Conservation (phyloP, 805 yeast species). For the Teunomyces funiuensis region DNA sequence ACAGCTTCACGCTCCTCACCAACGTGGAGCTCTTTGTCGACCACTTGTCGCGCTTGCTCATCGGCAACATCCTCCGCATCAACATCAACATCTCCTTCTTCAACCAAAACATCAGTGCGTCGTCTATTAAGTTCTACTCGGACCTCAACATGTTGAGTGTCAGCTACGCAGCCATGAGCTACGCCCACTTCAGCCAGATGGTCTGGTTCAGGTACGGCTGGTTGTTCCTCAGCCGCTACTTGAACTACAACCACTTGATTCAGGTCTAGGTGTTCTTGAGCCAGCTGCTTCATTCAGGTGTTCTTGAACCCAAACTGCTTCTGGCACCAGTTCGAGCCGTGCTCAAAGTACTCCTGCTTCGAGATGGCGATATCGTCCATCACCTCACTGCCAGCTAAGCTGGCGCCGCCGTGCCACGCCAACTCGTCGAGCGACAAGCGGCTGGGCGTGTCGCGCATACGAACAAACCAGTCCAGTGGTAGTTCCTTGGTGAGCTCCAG, state of each 20-base stretch:
- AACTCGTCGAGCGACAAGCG: constrained; percentile 22
- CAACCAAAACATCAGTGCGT: constrained; percentile 17
- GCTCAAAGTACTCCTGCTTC: constrained; percentile 79
- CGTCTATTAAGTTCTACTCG: constrained; percentile 39
- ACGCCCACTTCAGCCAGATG: constrained; percentile 86
- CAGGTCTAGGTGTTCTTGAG: constrained; percentile 27
- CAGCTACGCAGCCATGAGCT: constrained; percentile 69
- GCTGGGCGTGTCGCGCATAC: constrained; percentile 29
- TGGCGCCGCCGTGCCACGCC: constrained; percentile 40
- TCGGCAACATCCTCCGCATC: constrained; percentile 30
- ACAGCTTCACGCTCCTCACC: constrained; percentile 47
- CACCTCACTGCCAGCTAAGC: constrained; percentile 38
- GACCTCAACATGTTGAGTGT: constrained; percentile 41
- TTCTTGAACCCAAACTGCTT: constrained; percentile 48
- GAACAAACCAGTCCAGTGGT: constrained; percentile 70
- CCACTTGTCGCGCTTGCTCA: constrained; percentile 31
- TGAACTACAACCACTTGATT: constrained; percentile 69
- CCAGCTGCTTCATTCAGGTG: constrained; percentile 40
- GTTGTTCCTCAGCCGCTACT: constrained; percentile 74
- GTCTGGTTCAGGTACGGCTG: constrained; percentile 94
- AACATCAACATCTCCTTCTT: constrained; percentile 41
- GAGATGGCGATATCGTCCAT: constrained; percentile 59
- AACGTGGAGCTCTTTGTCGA: constrained; percentile 40
- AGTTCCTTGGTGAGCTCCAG: constrained; percentile 64
- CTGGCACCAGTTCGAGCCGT: constrained; percentile 65